Evolutionary conservation across 2,329 filamentous ascomycete species (phyloP).

Genomic region (Fusarium annulatum): DNA sequence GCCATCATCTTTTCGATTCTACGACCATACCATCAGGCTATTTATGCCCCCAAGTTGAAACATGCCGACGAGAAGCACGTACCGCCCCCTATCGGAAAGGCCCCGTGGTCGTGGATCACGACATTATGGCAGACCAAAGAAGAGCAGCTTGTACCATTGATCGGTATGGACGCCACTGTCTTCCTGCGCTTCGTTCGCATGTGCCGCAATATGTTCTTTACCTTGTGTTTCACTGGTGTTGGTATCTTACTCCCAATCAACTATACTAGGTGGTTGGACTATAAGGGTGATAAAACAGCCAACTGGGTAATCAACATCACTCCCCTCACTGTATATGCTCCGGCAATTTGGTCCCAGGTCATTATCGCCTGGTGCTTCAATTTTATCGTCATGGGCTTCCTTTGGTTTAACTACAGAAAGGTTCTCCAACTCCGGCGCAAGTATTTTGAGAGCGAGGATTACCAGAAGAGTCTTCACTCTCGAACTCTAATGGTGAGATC

Average conservation of each 20-base stretch:
- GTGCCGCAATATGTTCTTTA: constrained; percentile 89
- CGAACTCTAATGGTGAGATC: constrained; percentile 70
- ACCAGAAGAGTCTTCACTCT: constrained; percentile 87
- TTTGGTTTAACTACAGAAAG: constrained; percentile 91
- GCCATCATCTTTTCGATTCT: constrained; percentile 87
- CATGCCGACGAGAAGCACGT: constrained; percentile 91
- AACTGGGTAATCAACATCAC: constrained; percentile 70
- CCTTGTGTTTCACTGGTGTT: constrained; percentile 78
- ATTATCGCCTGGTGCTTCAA: constrained; percentile 74
- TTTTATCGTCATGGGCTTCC: constrained; percentile 78
- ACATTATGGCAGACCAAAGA: constrained; percentile 85
- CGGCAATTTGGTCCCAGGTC: constrained; percentile 69
- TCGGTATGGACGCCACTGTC: constrained; percentile 90
- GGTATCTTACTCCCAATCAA: constrained; percentile 86
- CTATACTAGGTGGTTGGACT: constrained; percentile 57
- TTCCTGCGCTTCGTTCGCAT: constrained; percentile 91
- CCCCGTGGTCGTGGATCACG: constrained; percentile 86
- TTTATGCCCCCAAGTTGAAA: constrained; percentile 94
- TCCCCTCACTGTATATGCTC: constrained; percentile 64
- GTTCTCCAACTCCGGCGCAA: constrained; percentile 76
- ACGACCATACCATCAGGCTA: constrained; percentile 88
- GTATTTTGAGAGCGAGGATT: constrained; percentile 89
- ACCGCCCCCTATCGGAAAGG: constrained; percentile 86
- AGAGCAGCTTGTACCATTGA: constrained; percentile 78
- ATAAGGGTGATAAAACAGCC: constrained; percentile 29